Evolutionary conservation across 257 asterid species (phyloP), one percentile per base, ranked within the genome.

Genomic region (Rubia yunnanensis): DNA sequence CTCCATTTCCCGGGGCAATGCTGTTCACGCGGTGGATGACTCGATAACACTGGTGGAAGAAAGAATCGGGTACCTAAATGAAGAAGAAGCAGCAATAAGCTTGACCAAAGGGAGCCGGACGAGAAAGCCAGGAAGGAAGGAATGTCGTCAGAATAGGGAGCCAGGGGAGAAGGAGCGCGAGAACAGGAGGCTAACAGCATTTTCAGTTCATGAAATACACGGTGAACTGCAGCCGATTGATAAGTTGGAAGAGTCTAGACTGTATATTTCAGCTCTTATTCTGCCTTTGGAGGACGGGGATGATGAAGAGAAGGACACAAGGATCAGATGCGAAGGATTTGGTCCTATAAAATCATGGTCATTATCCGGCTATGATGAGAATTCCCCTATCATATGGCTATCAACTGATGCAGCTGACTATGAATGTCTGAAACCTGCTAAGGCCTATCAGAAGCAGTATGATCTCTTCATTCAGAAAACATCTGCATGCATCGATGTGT

Each of bases 291-390:
- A 72, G 62, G 67, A 72, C 18, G n/a, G 20, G 26, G 14, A 34
- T 22, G 54, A 44, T 3, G 26, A 64, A 0, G 66, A 35, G 50
- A 58, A 64, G 41, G 67, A 65, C 13, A 64, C 60, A 10, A 58
- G 64, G 63, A 68, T 65, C 9, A 8, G 31, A 10, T 64, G 71
- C 23, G 71, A 39, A 64, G 66, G 66, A 15, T 55, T 72, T 32
- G 76, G 76, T 2, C 76, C 76, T 1, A 64, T 72, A 54, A 27
- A 53, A 56, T 65, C 70, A n/a, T 72, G 76, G 76, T 66, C 76
- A 15, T 39, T 72, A 14, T 72, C 76, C 18, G 76, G 66, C 23
- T 72, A 64, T 58, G 76, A 72, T 10, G 66, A 56, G 6, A 62
- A 68, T 34, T 64, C 63, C n/a, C 76, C 71, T 18, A 30, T 72